Conservation (phyloP, 371 early-diverging fungal genomes). For the Parasitella parasitica region DNA sequence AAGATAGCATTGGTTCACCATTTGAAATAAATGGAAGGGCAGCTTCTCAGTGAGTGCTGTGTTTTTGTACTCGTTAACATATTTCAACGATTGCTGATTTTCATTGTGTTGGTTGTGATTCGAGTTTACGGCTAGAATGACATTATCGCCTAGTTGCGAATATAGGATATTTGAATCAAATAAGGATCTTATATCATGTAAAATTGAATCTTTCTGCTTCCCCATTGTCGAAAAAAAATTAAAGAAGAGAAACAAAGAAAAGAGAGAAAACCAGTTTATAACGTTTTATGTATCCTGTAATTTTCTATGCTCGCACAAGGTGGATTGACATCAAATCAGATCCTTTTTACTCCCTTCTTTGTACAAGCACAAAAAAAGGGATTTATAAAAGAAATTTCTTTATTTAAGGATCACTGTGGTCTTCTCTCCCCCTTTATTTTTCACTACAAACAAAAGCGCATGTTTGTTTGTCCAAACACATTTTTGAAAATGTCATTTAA, state of each 20-base stretch:
- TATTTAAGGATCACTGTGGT: neutral
- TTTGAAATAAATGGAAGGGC: conserved; percentile 85
- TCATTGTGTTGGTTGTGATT: neutral
- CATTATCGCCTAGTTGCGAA: neutral
- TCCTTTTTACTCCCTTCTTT: neutral
- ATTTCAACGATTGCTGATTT: conserved; percentile 45
- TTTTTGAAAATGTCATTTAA: neutral
- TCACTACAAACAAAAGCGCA: neutral
- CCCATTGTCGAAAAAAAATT: neutral
- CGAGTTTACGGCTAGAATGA: neutral
- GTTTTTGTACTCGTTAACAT: conserved; percentile 73
- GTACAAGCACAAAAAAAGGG: neutral
- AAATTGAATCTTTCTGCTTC: neutral
- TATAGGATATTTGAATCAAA: neutral
- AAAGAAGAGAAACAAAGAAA: neutral
- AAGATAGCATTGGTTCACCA: conserved; percentile 69
- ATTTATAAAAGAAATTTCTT: neutral
- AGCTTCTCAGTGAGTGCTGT: conserved; percentile 49
- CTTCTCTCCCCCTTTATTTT: neutral
- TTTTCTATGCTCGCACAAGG: neutral
- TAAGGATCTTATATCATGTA: neutral
- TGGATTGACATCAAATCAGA: neutral
- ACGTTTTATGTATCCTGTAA: neutral
- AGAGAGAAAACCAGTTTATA: neutral
- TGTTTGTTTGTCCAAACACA: neutral